Base-by-base conservation (phyloP, 331 rosid genomes). In the Malus hybrid region DNA sequence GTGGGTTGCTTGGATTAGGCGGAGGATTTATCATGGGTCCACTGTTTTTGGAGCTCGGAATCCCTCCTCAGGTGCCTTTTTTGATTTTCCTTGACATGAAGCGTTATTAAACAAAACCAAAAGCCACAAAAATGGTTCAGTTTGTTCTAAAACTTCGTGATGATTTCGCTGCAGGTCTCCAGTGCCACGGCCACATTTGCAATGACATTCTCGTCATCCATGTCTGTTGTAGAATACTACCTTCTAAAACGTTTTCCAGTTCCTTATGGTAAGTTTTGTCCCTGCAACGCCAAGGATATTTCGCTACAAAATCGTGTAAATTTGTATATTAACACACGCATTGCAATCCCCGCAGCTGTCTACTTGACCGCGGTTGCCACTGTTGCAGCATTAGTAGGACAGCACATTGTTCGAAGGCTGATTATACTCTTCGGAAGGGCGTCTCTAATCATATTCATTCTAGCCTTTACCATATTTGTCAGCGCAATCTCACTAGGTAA, bases 11-110 rank as follows among this genome's bases (percentile, higher is more conserved):
- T 19, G 99, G 99, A 57, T 84, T 94, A 13, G 99, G 99, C 55
- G 99, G 99, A 39, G 99, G 99, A 50, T 94, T 88, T 20, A 79
- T 94, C 74, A 94, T 92, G 97, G 99, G 99, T 29, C 97, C 97
- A 3, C 82, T 94, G 64, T 94, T 94, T 81, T 80, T 94, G 53
- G 99, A 94, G 85, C 86, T 94, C 3, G 99, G 99, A 69, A 79
- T 90, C 7, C 99, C 95, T 26, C 97, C 99, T 81, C 97, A 90
- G 87, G 97, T 92, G 63, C 63, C 77, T 81, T 76, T 52, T 76
- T 32, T 50, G 1, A 52, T 39, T 75, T 56, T 56, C 73, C 52
- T 71, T n/a, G 61, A 53, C 6, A 74, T 5, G 34, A 15, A 26
- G 55, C 42, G 0, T 68, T 55, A 16, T 13, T 3, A 55, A 56